Base-by-base conservation (phyloP, 805 yeast genomes). In the Saturnispora diversa region DNA sequence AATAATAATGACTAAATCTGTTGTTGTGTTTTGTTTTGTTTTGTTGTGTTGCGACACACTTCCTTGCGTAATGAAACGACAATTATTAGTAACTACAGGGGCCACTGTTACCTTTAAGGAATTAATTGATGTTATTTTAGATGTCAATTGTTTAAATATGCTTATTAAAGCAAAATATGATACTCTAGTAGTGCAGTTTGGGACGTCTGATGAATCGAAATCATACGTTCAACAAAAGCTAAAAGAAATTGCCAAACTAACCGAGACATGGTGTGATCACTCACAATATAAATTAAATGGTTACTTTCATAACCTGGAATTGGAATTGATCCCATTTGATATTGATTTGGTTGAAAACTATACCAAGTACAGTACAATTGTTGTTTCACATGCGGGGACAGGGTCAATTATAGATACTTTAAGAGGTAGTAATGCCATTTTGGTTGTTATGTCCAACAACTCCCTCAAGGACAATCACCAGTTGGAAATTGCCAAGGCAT, bases 401-500 rank as follows among this genome's bases (percentile, higher is more conserved):
- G 98, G 98, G 2, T 84, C 96, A 0, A 83, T 90, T 6, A 58
- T 92, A 21, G 98, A 90, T 52, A 70, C 84, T 0, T 59, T 86
- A 27, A 66, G 92, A 17, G 53, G 53, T 10, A 16, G 24, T 9
- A 25, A 26, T 7, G 31, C 26, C 7, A 74, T 71, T 19, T 61
- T 86, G 42, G 63, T 88, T 1, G 87, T 83, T 6, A 80, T 86
- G 22, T 73, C 78, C 7, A 90, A 90, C 56, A 69, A 71, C 9
- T 50, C 58, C 5, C 68, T 92, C n/a, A 83, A 85, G 84, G 84
- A 84, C 55, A 84, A 87, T 55, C 97, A 88, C 56, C 96, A 88
- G 56, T 47, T 60, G 13, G 90, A 88, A 45, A 77, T 84, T 6
- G 92, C 95, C 0, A 52, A 56, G n/a, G 76, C 71, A 38, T 65